A percentile compares a stretch with the other conserved stretches of the same genome.
These are phyloP conservation scores for Penicillium sp. DNA, from an alignment of 2,329 filamentous ascomycete species.

Conservation along the genomic window DNA sequence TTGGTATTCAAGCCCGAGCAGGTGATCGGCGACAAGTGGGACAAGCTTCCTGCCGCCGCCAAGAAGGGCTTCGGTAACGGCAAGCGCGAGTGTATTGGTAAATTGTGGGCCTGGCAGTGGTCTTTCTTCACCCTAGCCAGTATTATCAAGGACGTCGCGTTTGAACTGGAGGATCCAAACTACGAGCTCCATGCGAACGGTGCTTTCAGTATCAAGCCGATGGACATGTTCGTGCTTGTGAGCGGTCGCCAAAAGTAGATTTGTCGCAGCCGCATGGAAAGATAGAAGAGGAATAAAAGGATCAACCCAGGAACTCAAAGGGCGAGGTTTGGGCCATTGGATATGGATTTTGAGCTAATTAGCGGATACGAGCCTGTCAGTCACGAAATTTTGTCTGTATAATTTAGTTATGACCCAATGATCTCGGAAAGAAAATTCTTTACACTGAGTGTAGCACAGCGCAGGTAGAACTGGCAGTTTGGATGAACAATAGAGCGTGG, in stretches of 20 bases:
- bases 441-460: neutral
- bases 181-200: constrained; percentile 45
- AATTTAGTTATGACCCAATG: neutral
- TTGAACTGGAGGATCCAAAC: constrained; percentile 60
- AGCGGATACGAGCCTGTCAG: constrained; percentile 5
- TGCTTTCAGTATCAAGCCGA: constrained; percentile 32
- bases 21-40: constrained; percentile 70
- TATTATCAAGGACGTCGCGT: constrained; percentile 64
- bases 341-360: neutral
- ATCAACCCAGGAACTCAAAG: neutral
- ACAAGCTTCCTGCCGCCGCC: constrained; percentile 60
- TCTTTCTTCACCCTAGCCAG: constrained; percentile 61
- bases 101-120: constrained; percentile 74
- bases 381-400: constrained; percentile 3
- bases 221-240: constrained; percentile 8
- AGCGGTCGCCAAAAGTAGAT: constrained; percentile 1
- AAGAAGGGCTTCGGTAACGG: constrained; percentile 77
- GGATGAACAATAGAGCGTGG: neutral
- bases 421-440: neutral
- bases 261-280: neutral
- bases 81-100: constrained; percentile 68
- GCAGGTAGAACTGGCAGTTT: too few species aligned
- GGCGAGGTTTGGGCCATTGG: neutral
- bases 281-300: neutral
- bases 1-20: constrained; percentile 68